Evolutionary conservation across 2,329 filamentous ascomycete species (phyloP).

Genomic region (Geosmithia flava): DNA sequence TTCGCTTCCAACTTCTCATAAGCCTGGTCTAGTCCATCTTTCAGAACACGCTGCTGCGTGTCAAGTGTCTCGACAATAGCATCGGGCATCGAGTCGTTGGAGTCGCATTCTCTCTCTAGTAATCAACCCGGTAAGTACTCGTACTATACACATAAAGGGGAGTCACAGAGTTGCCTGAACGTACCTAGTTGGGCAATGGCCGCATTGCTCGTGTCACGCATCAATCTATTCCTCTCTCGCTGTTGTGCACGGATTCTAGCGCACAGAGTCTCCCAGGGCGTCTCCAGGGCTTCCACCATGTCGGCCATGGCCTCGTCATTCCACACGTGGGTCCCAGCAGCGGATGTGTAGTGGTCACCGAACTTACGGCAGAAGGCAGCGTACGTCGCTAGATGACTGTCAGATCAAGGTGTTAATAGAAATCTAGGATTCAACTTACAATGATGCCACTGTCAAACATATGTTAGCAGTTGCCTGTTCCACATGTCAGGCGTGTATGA

Average conservation of each 20-base stretch:
- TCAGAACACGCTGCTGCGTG: constrained; percentile 13
- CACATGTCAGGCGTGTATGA: no score
- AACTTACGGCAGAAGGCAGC: constrained; percentile 28
- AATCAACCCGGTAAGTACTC: no score
- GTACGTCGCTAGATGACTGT: constrained; percentile 16
- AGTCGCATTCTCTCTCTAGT: background rate
- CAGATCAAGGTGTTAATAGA: background rate
- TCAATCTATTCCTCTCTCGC: background rate
- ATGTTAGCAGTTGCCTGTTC: no score
- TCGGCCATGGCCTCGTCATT: constrained; percentile 27
- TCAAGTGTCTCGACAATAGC: constrained; percentile 12
- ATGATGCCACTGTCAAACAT: constrained; percentile 13
- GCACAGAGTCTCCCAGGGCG: constrained; percentile 16
- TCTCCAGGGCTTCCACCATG: constrained; percentile 20
- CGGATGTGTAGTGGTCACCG: constrained; percentile 18
- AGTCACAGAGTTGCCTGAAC: no score
- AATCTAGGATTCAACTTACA: constrained; percentile 4
- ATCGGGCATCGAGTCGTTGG: background rate
- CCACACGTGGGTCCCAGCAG: constrained; percentile 22
- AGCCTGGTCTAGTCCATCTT: no score
- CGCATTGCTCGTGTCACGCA: background rate
- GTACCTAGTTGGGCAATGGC: constrained; percentile 8
- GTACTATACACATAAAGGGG: background rate
- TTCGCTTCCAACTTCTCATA: no score
- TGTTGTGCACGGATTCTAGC: background rate